Evolutionary conservation across 2,329 filamentous ascomycete genomes (phyloP).

Genomic region (Epichloe gansuensis): DNA sequence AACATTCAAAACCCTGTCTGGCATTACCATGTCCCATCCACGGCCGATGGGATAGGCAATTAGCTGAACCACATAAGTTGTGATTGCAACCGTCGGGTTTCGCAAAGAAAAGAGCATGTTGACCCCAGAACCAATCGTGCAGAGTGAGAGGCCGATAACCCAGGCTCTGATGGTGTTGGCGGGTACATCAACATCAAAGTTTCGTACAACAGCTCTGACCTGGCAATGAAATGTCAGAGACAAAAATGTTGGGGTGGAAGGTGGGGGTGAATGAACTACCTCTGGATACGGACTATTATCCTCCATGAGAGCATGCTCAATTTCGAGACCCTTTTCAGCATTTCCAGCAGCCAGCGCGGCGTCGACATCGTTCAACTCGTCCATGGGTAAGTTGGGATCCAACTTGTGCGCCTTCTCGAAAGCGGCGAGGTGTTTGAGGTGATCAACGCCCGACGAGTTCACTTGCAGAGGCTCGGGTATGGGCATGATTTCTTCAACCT

Average conservation of each 20-base stretch:
- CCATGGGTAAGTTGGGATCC: slow-evolving; percentile 53
- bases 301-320: slow-evolving; percentile 46
- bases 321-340: slow-evolving; percentile 41
- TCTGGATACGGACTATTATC: slow-evolving; percentile 58
- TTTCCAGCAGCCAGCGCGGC: slow-evolving; percentile 42
- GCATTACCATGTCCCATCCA: slow-evolving; percentile 42
- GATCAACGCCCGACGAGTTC: slow-evolving; percentile 28
- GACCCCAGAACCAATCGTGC: slow-evolving; percentile 48
- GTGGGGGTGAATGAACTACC: slow-evolving; percentile 24
- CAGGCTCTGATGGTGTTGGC: slow-evolving; percentile 53
- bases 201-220: slow-evolving; percentile 53
- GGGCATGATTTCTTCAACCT: slow-evolving; percentile 33
- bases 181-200: slow-evolving; percentile 52
- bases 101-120: slow-evolving; percentile 51
- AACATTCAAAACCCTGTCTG: slow-evolving; percentile 37
- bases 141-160: slow-evolving; percentile 48
- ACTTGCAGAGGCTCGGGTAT: slow-evolving; percentile 27
- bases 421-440: slow-evolving; percentile 36
- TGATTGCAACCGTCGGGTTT: slow-evolving; percentile 46
- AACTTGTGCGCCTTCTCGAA: slow-evolving; percentile 50
- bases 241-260: not conserved
- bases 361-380: slow-evolving; percentile 48
- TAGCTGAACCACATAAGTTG: slow-evolving; percentile 50
- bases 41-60: slow-evolving; percentile 47
- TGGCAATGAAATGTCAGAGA: slow-evolving; percentile 17